Conservation (phyloP, 176 grass and related monocot genomes). For the Cenchrus fungigraminus region DNA sequence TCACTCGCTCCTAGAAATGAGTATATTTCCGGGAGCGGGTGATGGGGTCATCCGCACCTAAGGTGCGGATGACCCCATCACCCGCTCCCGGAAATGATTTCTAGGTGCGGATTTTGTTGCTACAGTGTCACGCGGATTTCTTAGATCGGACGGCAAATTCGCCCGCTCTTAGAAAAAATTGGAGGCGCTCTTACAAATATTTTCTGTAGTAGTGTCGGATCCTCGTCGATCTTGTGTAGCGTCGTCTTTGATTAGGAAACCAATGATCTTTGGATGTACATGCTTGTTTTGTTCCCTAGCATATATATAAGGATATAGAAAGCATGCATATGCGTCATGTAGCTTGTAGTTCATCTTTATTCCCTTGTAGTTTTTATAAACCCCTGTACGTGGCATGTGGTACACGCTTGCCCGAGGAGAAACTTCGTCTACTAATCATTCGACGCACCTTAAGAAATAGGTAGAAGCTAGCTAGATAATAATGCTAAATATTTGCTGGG, state of each 20-base stretch:
- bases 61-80: too few species aligned
- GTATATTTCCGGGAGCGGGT: too few species aligned
- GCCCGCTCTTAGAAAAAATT: too few species aligned
- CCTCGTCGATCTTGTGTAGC: not conserved
- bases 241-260: not conserved
- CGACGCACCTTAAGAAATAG: conserved; percentile 8
- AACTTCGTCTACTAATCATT: conserved; percentile 58
- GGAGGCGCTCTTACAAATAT: too few species aligned
- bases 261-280: not conserved
- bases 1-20: too few species aligned
- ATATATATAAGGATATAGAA: not conserved
- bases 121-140: too few species aligned
- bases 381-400: conserved; percentile 15
- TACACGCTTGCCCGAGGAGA: conserved; percentile 49
- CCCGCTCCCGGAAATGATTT: too few species aligned
- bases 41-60: too few species aligned
- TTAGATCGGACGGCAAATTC: too few species aligned
- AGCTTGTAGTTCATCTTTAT: not conserved
- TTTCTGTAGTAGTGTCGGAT: not conserved
- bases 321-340: conserved; percentile 1
- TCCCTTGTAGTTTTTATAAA: conserved; percentile 13
- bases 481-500: conserved; percentile 39
- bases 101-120: too few species aligned
- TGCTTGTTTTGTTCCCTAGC: not conserved
- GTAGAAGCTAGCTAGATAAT: conserved; percentile 33